These are phyloP conservation scores for Aspergillus flavus DNA, from an alignment of 2,329 filamentous ascomycete species.

Conservation along the genomic window DNA sequence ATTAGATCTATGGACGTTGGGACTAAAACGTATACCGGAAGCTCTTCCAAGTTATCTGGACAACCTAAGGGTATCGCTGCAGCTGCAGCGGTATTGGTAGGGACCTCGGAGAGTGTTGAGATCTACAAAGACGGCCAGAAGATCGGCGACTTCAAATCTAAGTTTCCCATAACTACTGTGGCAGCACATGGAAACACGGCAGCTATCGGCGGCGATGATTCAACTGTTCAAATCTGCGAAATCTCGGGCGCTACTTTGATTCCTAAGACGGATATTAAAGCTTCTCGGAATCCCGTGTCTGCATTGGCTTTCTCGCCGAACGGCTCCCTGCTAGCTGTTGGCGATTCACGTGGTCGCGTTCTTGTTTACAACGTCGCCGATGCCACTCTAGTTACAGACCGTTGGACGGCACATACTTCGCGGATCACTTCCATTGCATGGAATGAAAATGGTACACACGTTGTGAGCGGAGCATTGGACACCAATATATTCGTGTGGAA, in stretches of 20 bases:
- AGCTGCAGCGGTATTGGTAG: slow-evolving; percentile 59
- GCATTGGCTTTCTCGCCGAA: slow-evolving; percentile 79
- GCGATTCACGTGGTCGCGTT: slow-evolving; percentile 84
- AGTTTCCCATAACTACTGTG: slow-evolving; percentile 70
- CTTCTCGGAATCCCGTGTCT: slow-evolving; percentile 72
- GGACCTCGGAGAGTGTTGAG: slow-evolving; percentile 61
- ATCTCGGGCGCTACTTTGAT: slow-evolving; percentile 59
- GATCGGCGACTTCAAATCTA: slow-evolving; percentile 62
- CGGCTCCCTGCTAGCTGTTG: slow-evolving; percentile 77
- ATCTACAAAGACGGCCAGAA: slow-evolving; percentile 61
- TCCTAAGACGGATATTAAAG: slow-evolving; percentile 61
- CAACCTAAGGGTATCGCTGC: slow-evolving; percentile 78
- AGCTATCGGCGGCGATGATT: slow-evolving; percentile 76
- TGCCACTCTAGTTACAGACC: slow-evolving; percentile 77
- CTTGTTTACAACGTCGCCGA: slow-evolving; percentile 70
- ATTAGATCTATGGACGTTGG: slow-evolving; percentile 76
- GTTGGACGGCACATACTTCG: slow-evolving; percentile 72
- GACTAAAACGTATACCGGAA: slow-evolving; percentile 73
- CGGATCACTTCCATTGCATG: slow-evolving; percentile 72
- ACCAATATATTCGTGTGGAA: slow-evolving; percentile 95
- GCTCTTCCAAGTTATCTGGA: slow-evolving; percentile 66
- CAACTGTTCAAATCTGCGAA: slow-evolving; percentile 74
- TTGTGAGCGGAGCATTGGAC: slow-evolving; percentile 83
- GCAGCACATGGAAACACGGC: slow-evolving; percentile 69
- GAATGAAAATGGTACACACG: slow-evolving; percentile 75